phyloP scores from a whole-genome alignment of 1,139 yeast genomes.

The Pneumocystis jirovecii region DNA sequence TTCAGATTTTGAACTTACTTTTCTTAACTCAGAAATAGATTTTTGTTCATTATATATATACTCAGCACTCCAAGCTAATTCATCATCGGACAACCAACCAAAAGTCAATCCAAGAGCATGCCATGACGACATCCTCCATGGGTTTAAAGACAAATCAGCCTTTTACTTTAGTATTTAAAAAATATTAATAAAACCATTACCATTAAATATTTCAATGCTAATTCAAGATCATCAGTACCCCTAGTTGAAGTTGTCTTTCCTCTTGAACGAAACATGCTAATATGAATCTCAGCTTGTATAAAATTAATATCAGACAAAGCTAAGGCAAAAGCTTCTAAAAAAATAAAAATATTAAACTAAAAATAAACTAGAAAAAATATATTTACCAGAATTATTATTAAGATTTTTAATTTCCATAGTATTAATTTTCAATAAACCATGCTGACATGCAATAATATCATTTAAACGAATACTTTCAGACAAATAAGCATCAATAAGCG shows the following conservation, averaged over 20 bases:
- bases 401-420: background rate
- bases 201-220: constrained; percentile 49
- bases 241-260: constrained; percentile 43
- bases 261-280: constrained; percentile 5
- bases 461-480: background rate
- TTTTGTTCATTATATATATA: constrained; percentile 51
- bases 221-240: constrained; percentile 64
- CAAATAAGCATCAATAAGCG: background rate
- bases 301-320: background rate
- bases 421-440: background rate
- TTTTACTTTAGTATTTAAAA: background rate
- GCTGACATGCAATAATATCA: background rate
- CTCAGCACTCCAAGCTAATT: constrained; percentile 80
- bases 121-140: constrained; percentile 75
- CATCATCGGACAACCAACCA: constrained; percentile 72
- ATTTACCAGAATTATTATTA: constrained; percentile 43
- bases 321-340: background rate
- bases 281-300: constrained; percentile 6
- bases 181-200: constrained; percentile 15
- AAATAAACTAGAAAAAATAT: constrained; percentile 58
- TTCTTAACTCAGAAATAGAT: constrained; percentile 36
- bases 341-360: constrained; percentile 49
- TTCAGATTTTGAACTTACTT: constrained; percentile 17
- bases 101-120: constrained; percentile 65
- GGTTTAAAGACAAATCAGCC: constrained; percentile 48